Conservation (phyloP, 108 stramenopile genomes). For the Cyclotella atomus region DNA sequence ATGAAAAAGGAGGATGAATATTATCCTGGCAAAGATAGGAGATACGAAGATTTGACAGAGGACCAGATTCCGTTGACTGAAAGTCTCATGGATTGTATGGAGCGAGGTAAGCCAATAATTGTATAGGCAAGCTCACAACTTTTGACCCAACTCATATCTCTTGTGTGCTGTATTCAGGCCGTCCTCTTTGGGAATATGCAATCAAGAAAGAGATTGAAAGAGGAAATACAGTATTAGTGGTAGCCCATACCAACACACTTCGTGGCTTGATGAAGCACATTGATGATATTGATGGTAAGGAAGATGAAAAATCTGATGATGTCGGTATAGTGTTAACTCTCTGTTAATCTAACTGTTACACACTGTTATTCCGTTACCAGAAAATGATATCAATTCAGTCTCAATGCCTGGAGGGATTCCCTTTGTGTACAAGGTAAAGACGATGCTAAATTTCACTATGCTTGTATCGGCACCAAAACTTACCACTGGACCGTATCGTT, state of each 20-base stretch:
- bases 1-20: conserved; percentile 49
- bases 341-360: background rate
- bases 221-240: conserved; percentile 78
- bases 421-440: conserved; percentile 60
- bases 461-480: no score
- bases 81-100: conserved; percentile 64
- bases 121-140: no score
- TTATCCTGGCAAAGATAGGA: conserved; percentile 56
- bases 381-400: conserved; percentile 68
- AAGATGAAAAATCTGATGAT: background rate
- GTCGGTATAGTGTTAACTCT: no score
- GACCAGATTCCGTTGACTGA: conserved; percentile 62
- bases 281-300: conserved; percentile 44
- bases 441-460: background rate
- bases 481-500: background rate
- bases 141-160: no score
- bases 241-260: conserved; percentile 81
- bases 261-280: conserved; percentile 75
- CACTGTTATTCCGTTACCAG: conserved; percentile 30
- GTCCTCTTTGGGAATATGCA: conserved; percentile 70
- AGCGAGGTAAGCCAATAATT: conserved; percentile 28
- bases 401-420: conserved; percentile 75
- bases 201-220: conserved; percentile 57
- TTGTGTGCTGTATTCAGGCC: background rate
- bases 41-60: conserved; percentile 56